phyloP scores from a whole-genome alignment of 2,329 filamentous ascomycete species.

The Cadophora sp. region DNA sequence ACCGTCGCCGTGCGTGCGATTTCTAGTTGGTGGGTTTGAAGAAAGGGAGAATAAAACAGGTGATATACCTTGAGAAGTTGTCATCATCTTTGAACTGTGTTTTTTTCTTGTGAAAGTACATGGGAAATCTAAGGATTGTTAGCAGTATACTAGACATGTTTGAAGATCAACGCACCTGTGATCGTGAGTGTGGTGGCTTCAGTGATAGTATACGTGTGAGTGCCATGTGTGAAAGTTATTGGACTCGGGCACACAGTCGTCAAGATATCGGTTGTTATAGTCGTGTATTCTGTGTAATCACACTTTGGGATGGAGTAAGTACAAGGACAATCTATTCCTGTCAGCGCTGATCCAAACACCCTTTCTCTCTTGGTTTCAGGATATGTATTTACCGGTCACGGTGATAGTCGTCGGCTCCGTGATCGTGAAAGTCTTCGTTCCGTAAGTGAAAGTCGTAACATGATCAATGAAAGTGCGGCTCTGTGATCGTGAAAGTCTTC shows the following conservation, averaged over 20 bases:
- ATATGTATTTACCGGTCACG: not conserved
- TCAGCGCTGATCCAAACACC: not conserved
- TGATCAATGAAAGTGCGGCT: not conserved
- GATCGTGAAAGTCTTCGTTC: conserved; percentile 3
- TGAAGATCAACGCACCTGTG: not conserved
- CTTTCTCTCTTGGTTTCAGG: not conserved
- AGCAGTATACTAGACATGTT: not conserved
- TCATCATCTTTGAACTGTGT: conserved; percentile 7
- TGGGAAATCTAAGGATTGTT: conserved; percentile 5
- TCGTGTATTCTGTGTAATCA: conserved; percentile 9
- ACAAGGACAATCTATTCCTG: not conserved
- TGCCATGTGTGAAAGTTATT: conserved; percentile 6
- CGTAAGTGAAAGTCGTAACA: not conserved
- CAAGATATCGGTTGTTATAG: conserved; percentile 9
- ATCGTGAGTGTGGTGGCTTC: conserved; percentile 15
- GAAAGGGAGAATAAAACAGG: not conserved
- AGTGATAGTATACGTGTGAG: conserved; percentile 1
- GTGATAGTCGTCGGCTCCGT: not conserved
- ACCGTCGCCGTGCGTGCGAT: not conserved
- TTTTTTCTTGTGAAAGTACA: conserved; percentile 15
- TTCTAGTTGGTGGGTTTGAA: not conserved
- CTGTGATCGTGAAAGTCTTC: conserved; percentile 6
- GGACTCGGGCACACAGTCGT: conserved; percentile 13
- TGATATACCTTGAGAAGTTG: not conserved
- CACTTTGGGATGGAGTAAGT: not conserved